Evolutionary conservation across 768 basidiomycete genomes (phyloP).

Genomic region (Collybia mongolica): DNA sequence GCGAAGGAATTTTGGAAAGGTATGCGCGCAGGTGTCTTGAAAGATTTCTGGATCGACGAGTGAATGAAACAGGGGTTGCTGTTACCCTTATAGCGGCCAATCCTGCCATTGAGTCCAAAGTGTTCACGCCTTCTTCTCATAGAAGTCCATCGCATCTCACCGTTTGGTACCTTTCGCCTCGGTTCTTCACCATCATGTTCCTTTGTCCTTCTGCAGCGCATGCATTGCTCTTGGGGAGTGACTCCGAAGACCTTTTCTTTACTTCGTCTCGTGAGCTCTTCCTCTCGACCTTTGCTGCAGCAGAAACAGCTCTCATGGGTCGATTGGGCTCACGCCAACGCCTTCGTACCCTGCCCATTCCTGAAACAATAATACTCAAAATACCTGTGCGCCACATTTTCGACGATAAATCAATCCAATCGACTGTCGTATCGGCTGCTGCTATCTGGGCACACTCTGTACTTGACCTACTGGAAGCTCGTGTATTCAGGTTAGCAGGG

Average conservation of each 20-base stretch:
- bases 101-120: slow-evolving; percentile 23
- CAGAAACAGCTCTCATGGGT: neutral
- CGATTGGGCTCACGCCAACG: slow-evolving; percentile 9
- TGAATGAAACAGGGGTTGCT: slow-evolving; percentile 27
- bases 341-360: slow-evolving; percentile 6
- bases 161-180: slow-evolving; percentile 43
- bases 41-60: slow-evolving; percentile 32
- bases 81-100: slow-evolving; percentile 40
- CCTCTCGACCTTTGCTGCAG: slow-evolving; percentile 27
- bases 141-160: slow-evolving; percentile 16
- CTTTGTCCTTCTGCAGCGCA: slow-evolving; percentile 36
- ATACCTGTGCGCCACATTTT: slow-evolving; percentile 26
- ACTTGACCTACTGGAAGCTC: slow-evolving; percentile 35
- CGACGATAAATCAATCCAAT: slow-evolving; percentile 15
- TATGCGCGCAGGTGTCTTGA: slow-evolving; percentile 30
- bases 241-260: slow-evolving; percentile 35
- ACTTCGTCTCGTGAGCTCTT: slow-evolving; percentile 36
- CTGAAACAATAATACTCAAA: slow-evolving; percentile 7
- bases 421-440: slow-evolving; percentile 8
- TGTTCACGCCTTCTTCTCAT: slow-evolving; percentile 10
- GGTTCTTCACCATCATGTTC: slow-evolving; percentile 47
- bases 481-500: slow-evolving; percentile 30
- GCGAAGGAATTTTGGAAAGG: slow-evolving; percentile 27
- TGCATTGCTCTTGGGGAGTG: slow-evolving; percentile 37
- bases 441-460: slow-evolving; percentile 24